Evolutionary conservation across 2,329 filamentous ascomycete species (phyloP).

Genomic region (Alternaria sp.): DNA sequence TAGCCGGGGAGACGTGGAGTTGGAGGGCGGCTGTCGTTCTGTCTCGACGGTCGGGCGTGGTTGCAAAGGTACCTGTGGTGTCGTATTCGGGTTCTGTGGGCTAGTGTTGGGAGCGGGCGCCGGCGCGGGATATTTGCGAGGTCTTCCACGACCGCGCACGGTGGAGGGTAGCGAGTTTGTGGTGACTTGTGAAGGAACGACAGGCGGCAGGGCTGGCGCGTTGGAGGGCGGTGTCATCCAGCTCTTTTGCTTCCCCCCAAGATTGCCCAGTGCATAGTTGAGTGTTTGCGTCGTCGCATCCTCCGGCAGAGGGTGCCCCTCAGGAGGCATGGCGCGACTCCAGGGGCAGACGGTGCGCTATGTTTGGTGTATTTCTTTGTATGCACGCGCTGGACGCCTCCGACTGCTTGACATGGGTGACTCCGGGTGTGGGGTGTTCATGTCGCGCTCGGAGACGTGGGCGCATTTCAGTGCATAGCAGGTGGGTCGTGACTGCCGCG

Average conservation of each 20-base stretch:
- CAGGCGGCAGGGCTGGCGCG: background rate
- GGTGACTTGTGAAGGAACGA: background rate
- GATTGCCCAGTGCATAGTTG: constrained; percentile 40
- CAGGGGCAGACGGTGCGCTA: background rate
- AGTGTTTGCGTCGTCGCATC: constrained; percentile 34
- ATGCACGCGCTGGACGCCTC: constrained; percentile 3
- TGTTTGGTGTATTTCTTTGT: constrained; percentile 1
- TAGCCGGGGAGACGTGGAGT: constrained; percentile 48
- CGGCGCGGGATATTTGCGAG: constrained; percentile 16
- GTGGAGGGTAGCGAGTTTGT: constrained; percentile 9
- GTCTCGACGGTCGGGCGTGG: constrained; percentile 12
- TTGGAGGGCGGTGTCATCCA: constrained; percentile 37
- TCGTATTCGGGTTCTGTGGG: background rate
- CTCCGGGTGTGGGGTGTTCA: constrained; percentile 28
- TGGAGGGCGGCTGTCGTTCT: constrained; percentile 36
- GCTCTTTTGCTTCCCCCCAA: constrained; percentile 42
- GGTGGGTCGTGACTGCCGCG: background rate
- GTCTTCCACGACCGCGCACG: constrained; percentile 20
- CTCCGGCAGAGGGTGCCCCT: constrained; percentile 10
- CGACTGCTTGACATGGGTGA: constrained; percentile 18
- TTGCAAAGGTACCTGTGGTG: background rate
- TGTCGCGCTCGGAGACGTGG: constrained; percentile 15
- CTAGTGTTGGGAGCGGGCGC: background rate
- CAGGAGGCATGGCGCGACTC: constrained; percentile 20
- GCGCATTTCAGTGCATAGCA: background rate